Conservation (phyloP, 106 monocot genomes). For the Phalaenopsis equestris region DNA sequence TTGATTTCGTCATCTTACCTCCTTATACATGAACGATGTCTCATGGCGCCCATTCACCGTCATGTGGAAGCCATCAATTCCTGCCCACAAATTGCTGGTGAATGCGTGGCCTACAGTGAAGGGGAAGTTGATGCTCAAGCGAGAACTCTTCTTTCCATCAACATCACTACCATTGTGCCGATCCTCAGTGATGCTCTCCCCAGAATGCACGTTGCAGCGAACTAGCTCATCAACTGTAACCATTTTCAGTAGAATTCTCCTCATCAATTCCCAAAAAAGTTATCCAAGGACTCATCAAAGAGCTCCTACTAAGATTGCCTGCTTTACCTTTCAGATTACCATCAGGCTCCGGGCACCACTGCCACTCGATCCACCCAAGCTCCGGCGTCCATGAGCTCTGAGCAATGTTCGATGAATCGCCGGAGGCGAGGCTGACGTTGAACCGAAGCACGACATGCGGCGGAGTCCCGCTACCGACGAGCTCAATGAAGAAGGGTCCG, state of each 20-base stretch:
- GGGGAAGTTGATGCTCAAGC: conserved; percentile 34
- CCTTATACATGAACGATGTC: conserved; percentile 64
- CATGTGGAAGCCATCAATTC: conserved; percentile 76
- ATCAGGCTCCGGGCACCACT: conserved; percentile 45
- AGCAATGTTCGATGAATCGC: conserved; percentile 19
- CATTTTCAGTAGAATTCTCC: conserved; percentile 4
- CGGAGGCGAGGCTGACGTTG: conserved; percentile 46
- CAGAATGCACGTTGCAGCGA: conserved; percentile 47
- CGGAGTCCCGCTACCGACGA: conserved; percentile 20
- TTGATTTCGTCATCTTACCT: conserved; percentile 33
- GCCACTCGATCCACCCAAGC: conserved; percentile 53
- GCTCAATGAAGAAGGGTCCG: conserved; percentile 40
- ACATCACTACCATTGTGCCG: conserved; percentile 23
- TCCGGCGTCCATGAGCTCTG: conserved; percentile 48
- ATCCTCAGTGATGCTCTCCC: conserved; percentile 15
- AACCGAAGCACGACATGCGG: conserved; percentile 35
- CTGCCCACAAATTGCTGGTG: conserved; percentile 71
- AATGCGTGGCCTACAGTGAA: conserved; percentile 67
- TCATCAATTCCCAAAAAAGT: not conserved
- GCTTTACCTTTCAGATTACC: conserved; percentile 25
- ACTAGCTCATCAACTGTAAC: conserved; percentile 73
- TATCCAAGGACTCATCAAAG: not conserved
- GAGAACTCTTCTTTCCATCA: conserved; percentile 16
- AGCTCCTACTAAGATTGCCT: not conserved
- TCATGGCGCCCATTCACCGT: conserved; percentile 85